Evolutionary conservation across 2,329 filamentous ascomycete genomes (phyloP).

Genomic region (Penicillium sp.): DNA sequence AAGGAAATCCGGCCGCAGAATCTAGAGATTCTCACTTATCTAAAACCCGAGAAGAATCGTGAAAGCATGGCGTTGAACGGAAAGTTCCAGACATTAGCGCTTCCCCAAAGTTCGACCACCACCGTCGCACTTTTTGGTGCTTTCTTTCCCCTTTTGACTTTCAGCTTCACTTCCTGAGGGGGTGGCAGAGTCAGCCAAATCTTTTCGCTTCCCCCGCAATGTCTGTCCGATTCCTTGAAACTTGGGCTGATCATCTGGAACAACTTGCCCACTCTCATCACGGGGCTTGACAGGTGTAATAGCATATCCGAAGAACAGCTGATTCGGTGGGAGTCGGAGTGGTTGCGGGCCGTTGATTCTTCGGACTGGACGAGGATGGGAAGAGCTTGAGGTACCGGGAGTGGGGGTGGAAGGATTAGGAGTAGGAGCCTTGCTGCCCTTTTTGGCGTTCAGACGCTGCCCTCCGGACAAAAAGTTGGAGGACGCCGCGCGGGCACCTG

Average conservation of each 20-base stretch:
- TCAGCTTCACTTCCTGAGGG: conserved; percentile 39
- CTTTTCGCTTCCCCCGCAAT: conserved; percentile 71
- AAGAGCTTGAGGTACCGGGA: conserved; percentile 53
- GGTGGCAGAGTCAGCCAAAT: conserved; percentile 36
- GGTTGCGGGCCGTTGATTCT: conserved; percentile 79
- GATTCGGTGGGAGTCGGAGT: conserved; percentile 78
- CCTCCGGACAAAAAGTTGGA: conserved; percentile 80
- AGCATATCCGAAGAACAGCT: conserved; percentile 95
- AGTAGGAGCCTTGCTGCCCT: conserved; percentile 70
- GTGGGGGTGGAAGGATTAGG: conserved; percentile 73
- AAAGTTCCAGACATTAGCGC: conserved; percentile 13
- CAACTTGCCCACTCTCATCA: conserved; percentile 62
- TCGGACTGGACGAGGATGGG: conserved; percentile 45
- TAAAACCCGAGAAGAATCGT: conserved; percentile 12
- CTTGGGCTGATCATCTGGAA: conserved; percentile 65
- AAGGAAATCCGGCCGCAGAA: conserved; percentile 5
- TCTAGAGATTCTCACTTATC: conserved; percentile 14
- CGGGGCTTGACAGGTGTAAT: conserved; percentile 83
- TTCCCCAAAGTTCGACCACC: conserved; percentile 24
- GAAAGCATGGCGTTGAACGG: conserved; percentile 7
- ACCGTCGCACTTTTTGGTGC: conserved; percentile 11
- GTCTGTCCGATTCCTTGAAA: conserved; percentile 86
- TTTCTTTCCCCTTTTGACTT: conserved; percentile 23
- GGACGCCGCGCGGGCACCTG: conserved; percentile 61
- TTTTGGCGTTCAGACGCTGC: conserved; percentile 79